Base-by-base conservation (phyloP, 2,329 filamentous ascomycete species). In the Cordyceps javanica region DNA sequence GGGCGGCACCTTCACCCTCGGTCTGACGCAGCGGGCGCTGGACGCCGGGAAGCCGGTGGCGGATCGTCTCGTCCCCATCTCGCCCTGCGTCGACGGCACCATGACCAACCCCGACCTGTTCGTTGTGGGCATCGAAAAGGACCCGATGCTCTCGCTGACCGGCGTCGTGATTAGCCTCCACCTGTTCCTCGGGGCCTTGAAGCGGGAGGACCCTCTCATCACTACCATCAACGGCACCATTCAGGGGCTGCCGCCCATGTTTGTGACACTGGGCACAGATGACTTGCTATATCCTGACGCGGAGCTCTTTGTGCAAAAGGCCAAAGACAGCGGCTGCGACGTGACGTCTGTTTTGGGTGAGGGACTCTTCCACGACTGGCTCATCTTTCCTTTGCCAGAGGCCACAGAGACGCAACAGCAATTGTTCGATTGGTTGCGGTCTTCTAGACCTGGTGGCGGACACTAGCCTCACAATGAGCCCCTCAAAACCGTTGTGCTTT, bases 51-150 rank as follows among this genome's bases (percentile, higher is more conserved):
- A 57, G 8, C 66, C 63, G 9, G 60, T 61, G 4, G 69, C 68
- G 1, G 61, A 63, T 14, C 63, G 67, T 9, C 42, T 71, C 8
- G 65, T 69, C 9, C 55, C 62, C 28, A 68, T 69, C 23, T 68
- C 69, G n/a, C 68, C 69, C 5, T 63, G 64, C 41, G 64, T 66
- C 1, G 67, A 70, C 26, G 67, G 61, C 7, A 68, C 62, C n/a
- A 64, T 70, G 14, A 55, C 55, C 2, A 70, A 69, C 42, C 65
- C 65, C 3, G 67, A 71, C 10, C 38, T 64, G 16, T 61, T 63
- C 16, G 58, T 59, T n/a, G 58, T 58, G 9, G 62, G 61, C 3
- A 64, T 65, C 11, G 44, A 59, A 39, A 59, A 52, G 11, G 68
- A 70, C 19, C 67, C 16, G 42, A 45, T 26, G 4, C 42, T 45